Evolutionary conservation across 129 eudicot genomes (phyloP), one percentile per base, ranked within the genome.

Genomic region (Artemisia tridentata): DNA sequence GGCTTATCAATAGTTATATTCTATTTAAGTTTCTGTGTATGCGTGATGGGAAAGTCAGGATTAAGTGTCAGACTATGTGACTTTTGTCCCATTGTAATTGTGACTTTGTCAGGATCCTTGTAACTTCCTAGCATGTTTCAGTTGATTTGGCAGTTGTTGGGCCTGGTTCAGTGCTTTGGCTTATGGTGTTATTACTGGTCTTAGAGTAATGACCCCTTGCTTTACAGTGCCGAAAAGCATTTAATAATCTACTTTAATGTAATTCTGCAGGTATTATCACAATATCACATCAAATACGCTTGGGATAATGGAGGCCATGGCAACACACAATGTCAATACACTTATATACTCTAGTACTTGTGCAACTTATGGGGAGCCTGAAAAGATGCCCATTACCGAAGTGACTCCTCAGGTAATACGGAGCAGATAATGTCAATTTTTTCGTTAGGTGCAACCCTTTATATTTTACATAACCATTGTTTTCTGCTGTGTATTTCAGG

Each of bases 351-450:
- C 97, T 18, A 91, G 97, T 78, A 91, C 97, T 6, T 91, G 97
- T 80, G 97, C 97, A 34, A 91, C 97, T 11, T 91, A 91, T 57
- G 97, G 97, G 16, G 97, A 91, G 73, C 97, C 97, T 45, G 85
- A 88, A 27, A 88, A 83, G 76, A 91, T 91, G 97, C 97, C 97
- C 31, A 91, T 91, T 67, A 86, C 86, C 0, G 97, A 91, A 79
- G 78, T 56, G 50, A 91, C 97, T 71, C 97, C 97, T 23, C 97
- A 90, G 83, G 97, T 87, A 55, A 58, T 51, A 41, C 62, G 16
- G 47, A 38, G 43, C 43, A 38, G 43, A 7, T 43, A 56, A 20
- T 41, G 11, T 70, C 11, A 2, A 55, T 15, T 13, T 3, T 45
- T 4, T 73, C 47, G 18, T 34, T 63, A 34, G 7, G 50, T 69